phyloP scores from a whole-genome alignment of 2,329 filamentous ascomycete species.

The Trichothecium sympodiale region DNA sequence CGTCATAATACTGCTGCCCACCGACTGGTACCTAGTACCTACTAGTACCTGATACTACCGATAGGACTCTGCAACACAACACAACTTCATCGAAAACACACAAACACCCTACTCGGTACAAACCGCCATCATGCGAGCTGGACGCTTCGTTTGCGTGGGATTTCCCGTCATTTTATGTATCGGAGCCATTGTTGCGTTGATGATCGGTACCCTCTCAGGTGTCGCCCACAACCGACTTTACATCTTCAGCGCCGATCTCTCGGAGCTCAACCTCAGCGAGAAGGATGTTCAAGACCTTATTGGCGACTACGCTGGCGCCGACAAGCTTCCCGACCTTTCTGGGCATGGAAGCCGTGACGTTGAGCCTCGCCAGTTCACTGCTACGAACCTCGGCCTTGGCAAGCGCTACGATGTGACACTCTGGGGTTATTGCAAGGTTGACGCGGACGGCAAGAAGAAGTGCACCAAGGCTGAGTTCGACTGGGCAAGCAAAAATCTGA shows the following conservation, averaged over 20 bases:
- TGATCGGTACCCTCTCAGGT: slow-evolving; percentile 45
- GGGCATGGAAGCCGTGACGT: slow-evolving; percentile 5
- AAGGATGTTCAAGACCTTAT: slow-evolving; percentile 10
- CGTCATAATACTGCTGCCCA: not conserved
- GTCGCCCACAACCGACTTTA: slow-evolving; percentile 44
- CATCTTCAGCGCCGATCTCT: slow-evolving; percentile 50
- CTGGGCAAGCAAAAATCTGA: slow-evolving; percentile 66
- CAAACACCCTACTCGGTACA: slow-evolving; percentile 2
- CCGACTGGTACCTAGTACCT: not conserved
- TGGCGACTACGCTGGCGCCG: slow-evolving; percentile 12
- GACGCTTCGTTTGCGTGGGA: slow-evolving; percentile 76
- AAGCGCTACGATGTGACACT: slow-evolving; percentile 74
- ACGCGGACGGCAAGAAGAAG: slow-evolving; percentile 32
- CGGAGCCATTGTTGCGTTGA: slow-evolving; percentile 60
- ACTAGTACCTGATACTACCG: not conserved
- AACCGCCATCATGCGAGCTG: slow-evolving; percentile 43
- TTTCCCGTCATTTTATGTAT: slow-evolving; percentile 75
- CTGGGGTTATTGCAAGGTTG: slow-evolving; percentile 73
- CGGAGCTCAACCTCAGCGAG: slow-evolving; percentile 43
- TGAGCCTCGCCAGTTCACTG: slow-evolving; percentile 33
- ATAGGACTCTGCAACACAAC: not conserved
- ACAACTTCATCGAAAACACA: not conserved
- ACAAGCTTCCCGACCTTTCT: slow-evolving; percentile 13
- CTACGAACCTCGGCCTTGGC: slow-evolving; percentile 48
- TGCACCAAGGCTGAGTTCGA: slow-evolving; percentile 64